Evolutionary conservation across 805 yeast genomes (phyloP).

Genomic region (Lipomyces anomalus): DNA sequence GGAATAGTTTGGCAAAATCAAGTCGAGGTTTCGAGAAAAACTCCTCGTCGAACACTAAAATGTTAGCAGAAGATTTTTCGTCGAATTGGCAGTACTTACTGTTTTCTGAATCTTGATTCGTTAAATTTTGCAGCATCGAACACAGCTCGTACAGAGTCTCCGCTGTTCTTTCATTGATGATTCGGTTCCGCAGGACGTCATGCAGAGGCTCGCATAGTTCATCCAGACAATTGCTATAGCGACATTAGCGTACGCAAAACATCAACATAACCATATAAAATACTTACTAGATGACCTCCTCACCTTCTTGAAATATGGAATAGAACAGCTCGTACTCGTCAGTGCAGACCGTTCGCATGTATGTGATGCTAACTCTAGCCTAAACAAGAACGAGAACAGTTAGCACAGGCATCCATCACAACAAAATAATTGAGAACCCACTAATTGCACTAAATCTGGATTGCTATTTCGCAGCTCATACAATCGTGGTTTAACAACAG

Average conservation of each 20-base stretch:
- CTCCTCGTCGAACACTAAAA: slow-evolving; percentile 8
- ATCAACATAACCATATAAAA: background rate
- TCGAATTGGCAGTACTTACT: background rate
- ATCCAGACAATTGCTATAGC: slow-evolving; percentile 48
- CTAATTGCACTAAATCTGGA: slow-evolving; percentile 47
- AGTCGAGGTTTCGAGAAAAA: slow-evolving; percentile 30
- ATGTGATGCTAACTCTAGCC: slow-evolving; percentile 57
- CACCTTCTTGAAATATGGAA: slow-evolving; percentile 43
- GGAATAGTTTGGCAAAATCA: slow-evolving; percentile 56
- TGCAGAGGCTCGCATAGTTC: slow-evolving; percentile 71
- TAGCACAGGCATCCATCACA: background rate
- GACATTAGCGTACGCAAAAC: slow-evolving; percentile 1
- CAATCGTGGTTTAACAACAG: slow-evolving; percentile 39
- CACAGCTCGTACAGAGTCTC: slow-evolving; percentile 68
- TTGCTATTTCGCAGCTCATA: slow-evolving; percentile 30
- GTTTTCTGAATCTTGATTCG: slow-evolving; percentile 28
- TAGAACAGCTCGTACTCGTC: slow-evolving; percentile 59
- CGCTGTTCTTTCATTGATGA: slow-evolving; percentile 67
- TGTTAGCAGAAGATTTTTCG: background rate
- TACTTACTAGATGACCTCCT: slow-evolving; percentile 36
- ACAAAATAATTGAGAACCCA: slow-evolving; percentile 1
- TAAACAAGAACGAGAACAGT: background rate
- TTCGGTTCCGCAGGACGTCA: slow-evolving; percentile 57
- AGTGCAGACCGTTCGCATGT: slow-evolving; percentile 52
- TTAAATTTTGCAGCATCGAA: slow-evolving; percentile 45